Evolutionary conservation across 352 stramenopile genomes (phyloP), one percentile per base, ranked within the genome.

Genomic region (Pythium phragmiticola): DNA sequence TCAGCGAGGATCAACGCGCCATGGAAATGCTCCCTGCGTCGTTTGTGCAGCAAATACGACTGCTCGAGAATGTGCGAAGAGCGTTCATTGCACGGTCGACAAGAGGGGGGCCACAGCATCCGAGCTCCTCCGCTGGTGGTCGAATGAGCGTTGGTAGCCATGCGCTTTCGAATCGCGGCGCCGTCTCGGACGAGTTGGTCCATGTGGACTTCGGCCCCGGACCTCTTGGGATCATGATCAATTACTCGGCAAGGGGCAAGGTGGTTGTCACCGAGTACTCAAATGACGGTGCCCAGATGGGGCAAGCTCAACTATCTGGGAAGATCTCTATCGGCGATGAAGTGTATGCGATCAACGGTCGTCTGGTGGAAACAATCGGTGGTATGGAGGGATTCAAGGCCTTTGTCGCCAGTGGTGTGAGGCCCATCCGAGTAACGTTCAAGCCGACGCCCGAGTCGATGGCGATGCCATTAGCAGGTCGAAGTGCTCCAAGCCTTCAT

Each of bases 251-350:
- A 23, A 79, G 69, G 30, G 82, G 82, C 13, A 88, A 77, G 14
- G 85, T 95, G 43, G 64, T 90, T 14, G 84, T 95, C 48, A 92
- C 84, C 9, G 86, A 92, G 51, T 95, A 92, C 68, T 90, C 87
- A 1, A 75, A 76, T 19, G 83, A 89, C 63, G 77, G 72, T 34
- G 84, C 82, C 5, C 69, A 75, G 54, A 85, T 92, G 59, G 84
- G 84, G 11, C 87, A 95, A 45, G 84, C 87, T 33, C 74, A 92
- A 56, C 72, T 73, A 17, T 90, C 80, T 4, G 87, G 84, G 2
- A 88, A 90, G 45, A 68, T 95, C 12, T 63, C 73, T 14, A 75
- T 95, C 6, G 83, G 82, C 7, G 87, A 95, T 42, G 80, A 92
- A 67, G 78, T 95, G 2, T 90, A 84, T 55, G 87, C 87, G 7